phyloP scores from a whole-genome alignment of 768 basidiomycete species.

The Amanita exitialis region DNA sequence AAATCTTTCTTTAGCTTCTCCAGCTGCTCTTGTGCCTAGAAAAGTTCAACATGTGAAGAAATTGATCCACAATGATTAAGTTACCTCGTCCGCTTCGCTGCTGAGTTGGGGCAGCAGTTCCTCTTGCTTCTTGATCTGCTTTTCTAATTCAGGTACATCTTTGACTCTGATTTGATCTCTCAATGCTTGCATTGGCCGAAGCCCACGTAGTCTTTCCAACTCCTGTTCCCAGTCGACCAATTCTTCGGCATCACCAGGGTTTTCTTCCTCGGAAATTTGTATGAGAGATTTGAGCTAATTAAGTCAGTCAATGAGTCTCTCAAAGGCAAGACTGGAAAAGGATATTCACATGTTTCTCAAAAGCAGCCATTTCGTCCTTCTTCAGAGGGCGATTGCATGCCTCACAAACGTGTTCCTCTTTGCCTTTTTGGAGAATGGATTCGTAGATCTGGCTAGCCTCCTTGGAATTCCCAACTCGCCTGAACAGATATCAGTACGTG shows the following conservation, averaged over 20 bases:
- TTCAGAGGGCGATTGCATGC: slow-evolving; percentile 68
- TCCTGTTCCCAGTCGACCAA: slow-evolving; percentile 52
- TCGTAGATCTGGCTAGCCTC: slow-evolving; percentile 38
- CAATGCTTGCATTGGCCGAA: slow-evolving; percentile 47
- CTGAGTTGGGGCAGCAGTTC: slow-evolving; percentile 41
- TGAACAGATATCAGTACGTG: slow-evolving; percentile 9
- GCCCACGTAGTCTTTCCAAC: slow-evolving; percentile 41
- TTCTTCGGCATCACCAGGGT: slow-evolving; percentile 39
- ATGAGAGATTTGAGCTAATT: slow-evolving; percentile 55
- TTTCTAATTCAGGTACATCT: slow-evolving; percentile 63
- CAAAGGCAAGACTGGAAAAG: background rate
- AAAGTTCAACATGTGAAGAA: slow-evolving; percentile 4
- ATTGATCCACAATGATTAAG: slow-evolving; percentile 7
- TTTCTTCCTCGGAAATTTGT: slow-evolving; percentile 22
- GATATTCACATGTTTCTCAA: slow-evolving; percentile 16
- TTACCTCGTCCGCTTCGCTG: slow-evolving; percentile 52
- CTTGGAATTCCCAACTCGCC: slow-evolving; percentile 17
- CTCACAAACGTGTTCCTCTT: slow-evolving; percentile 57
- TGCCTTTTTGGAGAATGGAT: slow-evolving; percentile 44
- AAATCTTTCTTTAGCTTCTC: slow-evolving; percentile 45
- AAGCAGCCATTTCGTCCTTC: slow-evolving; percentile 24
- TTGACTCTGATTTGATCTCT: slow-evolving; percentile 41
- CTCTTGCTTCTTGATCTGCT: slow-evolving; percentile 49
- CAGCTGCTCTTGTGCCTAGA: slow-evolving; percentile 43
- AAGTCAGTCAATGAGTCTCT: background rate